Conservation (phyloP, 1,284 basidiomycete species). For the Cryptococcus amylolentus region DNA sequence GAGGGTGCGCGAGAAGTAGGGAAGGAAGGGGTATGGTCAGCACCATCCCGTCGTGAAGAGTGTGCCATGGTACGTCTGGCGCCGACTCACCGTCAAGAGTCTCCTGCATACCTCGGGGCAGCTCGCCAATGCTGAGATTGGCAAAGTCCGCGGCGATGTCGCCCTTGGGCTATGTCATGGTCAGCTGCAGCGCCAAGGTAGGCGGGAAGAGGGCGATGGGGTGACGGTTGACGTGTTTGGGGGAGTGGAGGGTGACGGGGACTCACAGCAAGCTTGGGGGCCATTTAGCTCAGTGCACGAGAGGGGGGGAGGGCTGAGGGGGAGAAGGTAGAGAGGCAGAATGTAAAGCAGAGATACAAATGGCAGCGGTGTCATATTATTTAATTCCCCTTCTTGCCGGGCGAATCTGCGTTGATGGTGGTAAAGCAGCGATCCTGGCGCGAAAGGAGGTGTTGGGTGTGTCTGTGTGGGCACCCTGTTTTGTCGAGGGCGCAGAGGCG, state of each 20-base stretch:
- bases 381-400: too few species aligned
- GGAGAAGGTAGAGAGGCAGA: neutral
- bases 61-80: too few species aligned
- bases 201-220: neutral
- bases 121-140: neutral
- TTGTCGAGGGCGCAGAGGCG: too few species aligned
- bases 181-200: neutral
- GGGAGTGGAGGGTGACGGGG: neutral
- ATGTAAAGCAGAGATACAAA: neutral
- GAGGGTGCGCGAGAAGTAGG: neutral
- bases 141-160: constrained; percentile 7
- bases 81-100: constrained; percentile 16
- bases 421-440: too few species aligned
- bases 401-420: too few species aligned
- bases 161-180: neutral
- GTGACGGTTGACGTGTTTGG: neutral
- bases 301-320: neutral
- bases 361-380: too few species aligned
- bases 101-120: constrained; percentile 9
- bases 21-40: neutral
- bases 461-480: too few species aligned
- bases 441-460: too few species aligned
- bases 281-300: neutral
- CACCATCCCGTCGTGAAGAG: neutral
- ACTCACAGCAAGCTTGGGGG: constrained; percentile 4